Conservation (phyloP, 306 rosid genomes). For the Cucumis melo region DNA sequence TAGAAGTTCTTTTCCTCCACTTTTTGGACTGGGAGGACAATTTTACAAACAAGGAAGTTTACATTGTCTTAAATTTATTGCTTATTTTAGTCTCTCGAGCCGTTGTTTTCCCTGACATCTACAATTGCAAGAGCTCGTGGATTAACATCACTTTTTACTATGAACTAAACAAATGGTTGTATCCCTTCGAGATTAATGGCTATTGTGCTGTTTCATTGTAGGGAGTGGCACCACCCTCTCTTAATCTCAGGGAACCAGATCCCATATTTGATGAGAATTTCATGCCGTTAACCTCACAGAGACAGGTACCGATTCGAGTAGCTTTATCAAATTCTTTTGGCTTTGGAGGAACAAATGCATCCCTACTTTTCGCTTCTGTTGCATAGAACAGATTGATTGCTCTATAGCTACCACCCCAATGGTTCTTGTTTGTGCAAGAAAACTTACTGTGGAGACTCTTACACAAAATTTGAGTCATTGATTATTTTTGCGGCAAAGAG, state of each 20-base stretch:
- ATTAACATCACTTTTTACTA: neutral
- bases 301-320: slow-evolving; percentile 50
- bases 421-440: neutral
- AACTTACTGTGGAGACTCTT: neutral
- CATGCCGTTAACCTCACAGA: slow-evolving; percentile 54
- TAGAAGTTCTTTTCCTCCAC: neutral
- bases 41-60: neutral
- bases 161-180: neutral
- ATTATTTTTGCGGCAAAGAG: neutral
- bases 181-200: neutral
- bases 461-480: neutral
- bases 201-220: slow-evolving; percentile 21
- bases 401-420: neutral
- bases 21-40: neutral
- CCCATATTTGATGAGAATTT: slow-evolving; percentile 46
- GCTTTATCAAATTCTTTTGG: slow-evolving; percentile 91
- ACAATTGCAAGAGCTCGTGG: neutral
- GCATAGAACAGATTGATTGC: slow-evolving; percentile 2
- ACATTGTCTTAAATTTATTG: neutral
- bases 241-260: slow-evolving; percentile 76
- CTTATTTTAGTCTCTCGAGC: neutral
- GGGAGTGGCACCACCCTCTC: slow-evolving; percentile 89
- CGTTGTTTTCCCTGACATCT: neutral
- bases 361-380: slow-evolving; percentile 53
- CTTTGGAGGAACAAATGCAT: slow-evolving; percentile 93